Conservation (phyloP, 2,329 filamentous ascomycete genomes). For the Rhinocladiella mackenziei region DNA sequence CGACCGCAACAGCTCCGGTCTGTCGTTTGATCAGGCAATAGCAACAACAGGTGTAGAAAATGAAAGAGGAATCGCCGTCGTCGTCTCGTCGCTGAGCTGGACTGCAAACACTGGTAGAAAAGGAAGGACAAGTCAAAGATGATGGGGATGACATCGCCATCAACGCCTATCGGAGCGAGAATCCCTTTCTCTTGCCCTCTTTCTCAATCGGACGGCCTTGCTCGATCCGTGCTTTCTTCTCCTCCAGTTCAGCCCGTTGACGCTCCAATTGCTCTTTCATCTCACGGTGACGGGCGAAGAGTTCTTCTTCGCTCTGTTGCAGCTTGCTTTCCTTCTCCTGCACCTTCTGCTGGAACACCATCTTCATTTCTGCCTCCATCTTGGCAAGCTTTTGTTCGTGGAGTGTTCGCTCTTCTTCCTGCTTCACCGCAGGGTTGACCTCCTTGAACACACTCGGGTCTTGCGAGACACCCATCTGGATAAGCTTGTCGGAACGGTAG, state of each 20-base stretch:
- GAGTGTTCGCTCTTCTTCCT: conserved; percentile 95
- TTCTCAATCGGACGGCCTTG: conserved; percentile 94
- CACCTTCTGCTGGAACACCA: conserved; percentile 99
- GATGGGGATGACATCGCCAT: conserved; percentile 15
- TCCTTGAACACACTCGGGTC: conserved; percentile 99
- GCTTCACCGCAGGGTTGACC: conserved; percentile 99
- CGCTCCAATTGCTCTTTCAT: conserved; percentile 99
- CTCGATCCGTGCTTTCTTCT: conserved; percentile 96
- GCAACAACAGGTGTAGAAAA: conserved; percentile 17
- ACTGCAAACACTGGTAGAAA: conserved; percentile 27
- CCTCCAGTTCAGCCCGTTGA: conserved; percentile 89
- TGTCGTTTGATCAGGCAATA: conserved; percentile 21
- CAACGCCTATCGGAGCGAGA: conserved; percentile 80
- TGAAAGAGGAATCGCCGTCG: conserved; percentile 24
- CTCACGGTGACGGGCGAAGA: conserved; percentile 95
- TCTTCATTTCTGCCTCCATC: conserved; percentile 99
- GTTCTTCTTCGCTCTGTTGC: conserved; percentile 98
- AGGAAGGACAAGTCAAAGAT: conserved; percentile 22
- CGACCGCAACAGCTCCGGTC: conserved; percentile 28
- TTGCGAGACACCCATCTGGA: conserved; percentile 95
- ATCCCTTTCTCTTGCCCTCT: conserved; percentile 98
- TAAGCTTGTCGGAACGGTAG: conserved; percentile 99
- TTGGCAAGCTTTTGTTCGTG: conserved; percentile 99
- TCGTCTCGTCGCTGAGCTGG: conserved; percentile 34
- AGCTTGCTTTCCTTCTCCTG: conserved; percentile 99